Percentiles rank a stretch among this genome's conserved stretches.
Conservation (phyloP, 768 basidiomycete species). For the Tephrocybe sp. region DNA sequence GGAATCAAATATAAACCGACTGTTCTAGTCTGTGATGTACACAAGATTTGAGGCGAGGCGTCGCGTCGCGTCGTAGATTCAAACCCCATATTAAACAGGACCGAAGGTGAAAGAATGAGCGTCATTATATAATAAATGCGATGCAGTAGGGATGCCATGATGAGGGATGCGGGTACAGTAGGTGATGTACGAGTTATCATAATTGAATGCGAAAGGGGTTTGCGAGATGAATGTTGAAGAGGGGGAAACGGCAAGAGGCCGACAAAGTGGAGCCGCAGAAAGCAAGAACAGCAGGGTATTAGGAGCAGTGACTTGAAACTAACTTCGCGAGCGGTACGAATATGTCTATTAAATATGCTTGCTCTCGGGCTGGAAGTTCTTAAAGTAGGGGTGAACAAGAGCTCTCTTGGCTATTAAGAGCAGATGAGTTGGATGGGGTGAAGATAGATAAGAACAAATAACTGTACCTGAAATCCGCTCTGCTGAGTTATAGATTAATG, state of each 20-base stretch:
- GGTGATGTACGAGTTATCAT: conserved; percentile 9
- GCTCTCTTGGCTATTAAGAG: conserved; percentile 55
- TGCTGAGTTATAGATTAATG: conserved; percentile 84
- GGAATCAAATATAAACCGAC: no score
- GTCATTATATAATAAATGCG: conserved; percentile 11
- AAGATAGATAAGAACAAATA: background rate
- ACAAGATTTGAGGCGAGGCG: no score
- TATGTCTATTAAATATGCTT: background rate
- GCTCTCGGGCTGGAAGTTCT: conserved; percentile 32
- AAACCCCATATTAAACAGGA: no score
- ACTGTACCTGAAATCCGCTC: conserved; percentile 86
- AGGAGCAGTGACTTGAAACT: background rate
- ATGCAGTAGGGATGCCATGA: conserved; percentile 10
- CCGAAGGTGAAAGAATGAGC: background rate
- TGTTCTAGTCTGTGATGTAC: no score
- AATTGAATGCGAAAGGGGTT: conserved; percentile 7
- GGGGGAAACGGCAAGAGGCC: background rate
- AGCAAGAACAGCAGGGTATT: conserved; percentile 11
- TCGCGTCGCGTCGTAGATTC: no score
- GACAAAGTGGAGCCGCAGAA: conserved; percentile 2
- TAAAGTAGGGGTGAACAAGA: conserved; percentile 47
- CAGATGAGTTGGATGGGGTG: conserved; percentile 35
- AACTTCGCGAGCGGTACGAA: background rate
- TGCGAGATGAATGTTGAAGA: conserved; percentile 3
- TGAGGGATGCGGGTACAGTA: conserved; percentile 3